Conservation (phyloP, 2,329 filamentous ascomycete genomes). For the Pestalotiopsis fici region DNA sequence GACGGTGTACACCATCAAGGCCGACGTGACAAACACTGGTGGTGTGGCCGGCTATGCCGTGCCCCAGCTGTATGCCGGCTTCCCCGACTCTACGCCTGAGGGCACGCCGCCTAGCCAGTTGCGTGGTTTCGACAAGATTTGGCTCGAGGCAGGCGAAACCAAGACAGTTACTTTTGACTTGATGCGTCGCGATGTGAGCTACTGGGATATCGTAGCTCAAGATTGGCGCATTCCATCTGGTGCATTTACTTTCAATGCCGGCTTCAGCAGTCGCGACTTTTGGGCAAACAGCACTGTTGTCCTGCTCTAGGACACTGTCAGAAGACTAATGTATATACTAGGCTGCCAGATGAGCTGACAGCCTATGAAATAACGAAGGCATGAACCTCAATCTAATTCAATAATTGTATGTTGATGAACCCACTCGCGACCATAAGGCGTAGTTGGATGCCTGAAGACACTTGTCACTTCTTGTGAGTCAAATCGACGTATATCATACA, state of each 20-base stretch:
- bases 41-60: conserved; percentile 66
- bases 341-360: background rate
- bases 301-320: conserved; percentile 2
- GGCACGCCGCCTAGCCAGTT: conserved; percentile 66
- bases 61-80: conserved; percentile 55
- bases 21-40: conserved; percentile 72
- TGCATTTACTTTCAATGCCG: conserved; percentile 16
- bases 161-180: conserved; percentile 68
- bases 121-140: conserved; percentile 80
- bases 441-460: no score
- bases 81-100: background rate
- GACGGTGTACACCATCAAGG: conserved; percentile 64
- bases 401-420: background rate
- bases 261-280: conserved; percentile 22
- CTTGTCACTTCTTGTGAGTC: no score
- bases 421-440: no score
- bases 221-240: conserved; percentile 61
- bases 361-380: background rate
- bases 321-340: background rate
- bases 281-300: conserved; percentile 7
- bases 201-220: conserved; percentile 77
- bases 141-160: conserved; percentile 67
- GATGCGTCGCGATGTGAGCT: conserved; percentile 79
- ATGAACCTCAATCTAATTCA: background rate
- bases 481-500: no score